Conservation (phyloP, 2,329 filamentous ascomycete species). For the Falciphora oryzae region DNA sequence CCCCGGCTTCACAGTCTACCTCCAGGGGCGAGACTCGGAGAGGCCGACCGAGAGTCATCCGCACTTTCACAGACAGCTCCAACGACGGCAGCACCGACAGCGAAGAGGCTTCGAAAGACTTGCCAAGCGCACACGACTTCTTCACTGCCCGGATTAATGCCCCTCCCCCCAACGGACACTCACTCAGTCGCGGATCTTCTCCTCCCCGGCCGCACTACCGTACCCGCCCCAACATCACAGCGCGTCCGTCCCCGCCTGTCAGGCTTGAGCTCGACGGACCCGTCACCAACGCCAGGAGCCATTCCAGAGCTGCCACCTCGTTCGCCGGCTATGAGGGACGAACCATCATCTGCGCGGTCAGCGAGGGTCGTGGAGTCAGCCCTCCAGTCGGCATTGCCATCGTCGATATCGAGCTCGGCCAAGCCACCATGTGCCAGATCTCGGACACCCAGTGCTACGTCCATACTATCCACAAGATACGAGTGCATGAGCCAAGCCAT, state of each 20-base stretch:
- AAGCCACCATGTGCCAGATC: slow-evolving; percentile 83
- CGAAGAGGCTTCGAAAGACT: not conserved
- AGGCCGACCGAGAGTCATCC: not conserved
- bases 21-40: not conserved
- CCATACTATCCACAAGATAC: slow-evolving; percentile 79
- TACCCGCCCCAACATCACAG: too few relatives aligned
- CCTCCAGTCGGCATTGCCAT: slow-evolving; percentile 83
- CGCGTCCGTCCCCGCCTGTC: too few relatives aligned
- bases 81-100: not conserved
- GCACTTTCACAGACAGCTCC: not conserved
- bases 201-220: too few relatives aligned
- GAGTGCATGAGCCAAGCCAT: slow-evolving; percentile 70
- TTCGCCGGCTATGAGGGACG: slow-evolving; percentile 7
- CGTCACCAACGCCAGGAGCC: not conserved
- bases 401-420: slow-evolving; percentile 77
- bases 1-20: too few relatives aligned
- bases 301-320: not conserved
- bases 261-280: not conserved
- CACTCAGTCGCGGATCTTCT: not conserved
- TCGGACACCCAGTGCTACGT: slow-evolving; percentile 91
- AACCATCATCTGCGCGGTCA: slow-evolving; percentile 80
- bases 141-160: not conserved
- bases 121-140: too few relatives aligned
- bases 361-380: slow-evolving; percentile 79
- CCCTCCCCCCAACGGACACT: not conserved